Base-by-base conservation (phyloP, 2,329 filamentous ascomycete species). In the Cladosporium oxysporum region DNA sequence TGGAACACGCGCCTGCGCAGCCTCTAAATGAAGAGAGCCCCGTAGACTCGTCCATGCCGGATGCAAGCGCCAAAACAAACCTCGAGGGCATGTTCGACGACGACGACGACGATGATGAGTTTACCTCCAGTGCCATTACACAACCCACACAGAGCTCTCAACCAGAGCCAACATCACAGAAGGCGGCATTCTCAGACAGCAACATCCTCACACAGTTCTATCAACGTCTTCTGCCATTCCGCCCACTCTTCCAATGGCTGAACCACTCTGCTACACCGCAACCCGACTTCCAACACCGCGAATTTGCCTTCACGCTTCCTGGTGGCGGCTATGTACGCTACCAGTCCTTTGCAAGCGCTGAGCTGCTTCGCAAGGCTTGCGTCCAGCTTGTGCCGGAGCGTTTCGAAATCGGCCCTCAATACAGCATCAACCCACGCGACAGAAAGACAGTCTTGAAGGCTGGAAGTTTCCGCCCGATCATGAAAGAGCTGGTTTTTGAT, bases 321-420 rank as follows among this genome's bases (percentile, higher is more conserved):
- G 96, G 93, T 75, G 93, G 97, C 71, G 91, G 91, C 49, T 97
- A 97, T 78, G 85, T 97, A 33, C 90, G 95, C 76, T 99, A 98
- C 77, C 92, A 97, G 77, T 93, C 89, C 31, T 92, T 90, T 71
- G 81, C 85, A 14, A 88, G 87, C 6, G 84, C 87, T 66, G 90
- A 92, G 72, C 79, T 88, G 77, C 87, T 99, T 50, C 92, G 93
- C 41, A 97, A 97, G 79, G 93, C 97, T 72, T 92, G 97, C 64
- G 83, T 99, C 5, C 88, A 89, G 53, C 87, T 94, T 71, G 92
- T 96, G 74, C 95, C 95, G 3, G 91, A 91, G 1, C 92, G 95
- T 79, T 98, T 99, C 82, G 95, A 99, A 83, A 98, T 99, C 73
- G 95, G 95, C 0, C 95, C 95, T n/a, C 91, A 97, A 58, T 99